phyloP scores from a whole-genome alignment of 2,329 filamentous ascomycete species.

The Hypoxylon sp. region DNA sequence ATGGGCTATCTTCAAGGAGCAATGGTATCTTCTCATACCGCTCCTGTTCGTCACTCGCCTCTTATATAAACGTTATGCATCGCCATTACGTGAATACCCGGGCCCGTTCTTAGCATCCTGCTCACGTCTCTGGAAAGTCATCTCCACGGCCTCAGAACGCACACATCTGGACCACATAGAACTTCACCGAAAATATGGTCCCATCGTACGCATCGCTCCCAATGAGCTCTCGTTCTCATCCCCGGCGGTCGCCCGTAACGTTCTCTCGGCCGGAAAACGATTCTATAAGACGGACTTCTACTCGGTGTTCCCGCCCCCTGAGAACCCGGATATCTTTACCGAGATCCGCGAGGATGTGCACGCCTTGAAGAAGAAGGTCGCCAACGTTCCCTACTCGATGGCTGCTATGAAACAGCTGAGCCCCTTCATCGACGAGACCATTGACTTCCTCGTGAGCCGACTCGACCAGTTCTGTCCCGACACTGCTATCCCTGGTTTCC shows the following conservation, averaged over 20 bases:
- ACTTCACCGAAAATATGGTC: slow-evolving; percentile 63
- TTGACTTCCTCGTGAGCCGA: slow-evolving; percentile 62
- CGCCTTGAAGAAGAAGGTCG: slow-evolving; percentile 68
- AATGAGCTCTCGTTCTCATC: slow-evolving; percentile 65
- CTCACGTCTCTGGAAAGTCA: slow-evolving; percentile 60
- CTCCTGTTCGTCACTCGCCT: slow-evolving; percentile 52
- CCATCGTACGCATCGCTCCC: slow-evolving; percentile 65
- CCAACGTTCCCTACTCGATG: slow-evolving; percentile 68
- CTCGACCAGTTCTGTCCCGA: slow-evolving; percentile 59
- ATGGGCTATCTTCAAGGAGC: slow-evolving; percentile 53
- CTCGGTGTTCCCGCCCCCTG: slow-evolving; percentile 68
- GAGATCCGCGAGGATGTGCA: slow-evolving; percentile 69
- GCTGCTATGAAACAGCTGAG: slow-evolving; percentile 67
- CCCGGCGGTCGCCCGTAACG: slow-evolving; percentile 61
- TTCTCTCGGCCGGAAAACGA: slow-evolving; percentile 66
- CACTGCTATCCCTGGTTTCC: slow-evolving; percentile 37
- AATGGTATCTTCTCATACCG: slow-evolving; percentile 54
- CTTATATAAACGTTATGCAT: slow-evolving; percentile 55
- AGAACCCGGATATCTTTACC: slow-evolving; percentile 72
- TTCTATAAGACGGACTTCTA: slow-evolving; percentile 70
- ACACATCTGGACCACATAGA: slow-evolving; percentile 62
- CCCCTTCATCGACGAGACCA: slow-evolving; percentile 67
- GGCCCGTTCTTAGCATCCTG: slow-evolving; percentile 53
- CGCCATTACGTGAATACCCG: slow-evolving; percentile 51
- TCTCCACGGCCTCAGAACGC: slow-evolving; percentile 57